Evolutionary conservation across 768 basidiomycete species (phyloP).

Genomic region (Tylopilus vinaceipallidus): DNA sequence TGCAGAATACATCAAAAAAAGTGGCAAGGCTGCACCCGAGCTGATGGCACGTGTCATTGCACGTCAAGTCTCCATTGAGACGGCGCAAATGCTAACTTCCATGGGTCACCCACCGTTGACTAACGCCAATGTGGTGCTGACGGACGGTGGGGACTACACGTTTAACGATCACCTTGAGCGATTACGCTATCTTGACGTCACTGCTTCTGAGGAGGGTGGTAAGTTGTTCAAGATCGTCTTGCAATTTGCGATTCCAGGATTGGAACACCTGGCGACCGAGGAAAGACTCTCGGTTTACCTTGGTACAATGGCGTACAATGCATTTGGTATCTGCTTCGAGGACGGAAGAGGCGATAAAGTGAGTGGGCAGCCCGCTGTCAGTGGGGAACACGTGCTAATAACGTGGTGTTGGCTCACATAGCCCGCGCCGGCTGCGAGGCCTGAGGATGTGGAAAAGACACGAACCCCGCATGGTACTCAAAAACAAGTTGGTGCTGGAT

Average conservation of each 20-base stretch:
- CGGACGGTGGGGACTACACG: conserved; percentile 53
- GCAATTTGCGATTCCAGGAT: conserved; percentile 59
- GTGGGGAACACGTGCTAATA: neutral
- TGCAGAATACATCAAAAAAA: conserved; percentile 51
- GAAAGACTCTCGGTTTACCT: conserved; percentile 58
- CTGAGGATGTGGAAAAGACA: conserved; percentile 72
- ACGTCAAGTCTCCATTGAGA: conserved; percentile 66
- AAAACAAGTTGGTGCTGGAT: conserved; percentile 71
- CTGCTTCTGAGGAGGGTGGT: conserved; percentile 46
- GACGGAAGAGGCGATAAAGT: conserved; percentile 75
- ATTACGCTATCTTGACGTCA: conserved; percentile 62
- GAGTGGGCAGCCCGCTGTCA: conserved; percentile 11
- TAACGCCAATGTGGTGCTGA: conserved; percentile 23
- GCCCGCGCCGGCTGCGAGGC: conserved; percentile 52
- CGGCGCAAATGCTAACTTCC: conserved; percentile 47
- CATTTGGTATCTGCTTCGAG: conserved; percentile 67
- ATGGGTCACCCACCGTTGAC: conserved; percentile 12
- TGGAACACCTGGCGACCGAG: conserved; percentile 68
- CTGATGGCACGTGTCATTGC: conserved; percentile 73
- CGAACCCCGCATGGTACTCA: conserved; percentile 76
- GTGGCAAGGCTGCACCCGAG: conserved; percentile 45
- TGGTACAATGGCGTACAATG: conserved; percentile 76
- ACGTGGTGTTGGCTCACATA: conserved; percentile 22
- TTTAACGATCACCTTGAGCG: conserved; percentile 79
- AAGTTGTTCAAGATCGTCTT: conserved; percentile 54